Evolutionary conservation across 2,329 filamentous ascomycete genomes (phyloP).

Genomic region (Verticillium nubilum): DNA sequence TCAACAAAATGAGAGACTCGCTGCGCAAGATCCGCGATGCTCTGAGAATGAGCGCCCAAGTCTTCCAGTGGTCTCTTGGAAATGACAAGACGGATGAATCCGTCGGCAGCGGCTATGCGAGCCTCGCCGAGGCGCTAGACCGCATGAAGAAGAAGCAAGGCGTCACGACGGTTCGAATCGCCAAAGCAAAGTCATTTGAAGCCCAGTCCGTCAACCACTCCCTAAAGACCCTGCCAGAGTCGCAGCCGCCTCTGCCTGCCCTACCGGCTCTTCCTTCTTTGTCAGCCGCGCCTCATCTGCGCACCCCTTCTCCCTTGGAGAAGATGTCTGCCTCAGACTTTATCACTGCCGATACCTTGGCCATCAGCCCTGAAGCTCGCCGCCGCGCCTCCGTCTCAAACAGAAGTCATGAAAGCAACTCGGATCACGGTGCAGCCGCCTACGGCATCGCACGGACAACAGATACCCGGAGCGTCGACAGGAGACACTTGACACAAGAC

Average conservation of each 20-base stretch:
- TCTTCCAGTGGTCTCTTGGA: conserved; percentile 62
- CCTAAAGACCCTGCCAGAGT: background rate
- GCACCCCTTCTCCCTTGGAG: conserved; percentile 11
- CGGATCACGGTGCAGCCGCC: conserved; percentile 6
- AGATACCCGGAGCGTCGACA: conserved; percentile 4
- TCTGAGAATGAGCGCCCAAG: conserved; percentile 56
- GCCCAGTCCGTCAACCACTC: conserved; percentile 4
- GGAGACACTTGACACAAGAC: background rate
- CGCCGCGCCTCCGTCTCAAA: conserved; percentile 19
- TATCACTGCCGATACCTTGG: conserved; percentile 10
- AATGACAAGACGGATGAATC: conserved; percentile 52
- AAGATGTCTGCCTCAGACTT: conserved; percentile 10
- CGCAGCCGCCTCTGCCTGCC: background rate
- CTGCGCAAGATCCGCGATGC: conserved; percentile 55
- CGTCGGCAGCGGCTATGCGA: conserved; percentile 62
- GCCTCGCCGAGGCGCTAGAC: conserved; percentile 59
- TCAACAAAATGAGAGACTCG: conserved; percentile 53
- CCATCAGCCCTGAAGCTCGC: conserved; percentile 9
- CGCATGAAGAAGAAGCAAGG: conserved; percentile 30
- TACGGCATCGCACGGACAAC: conserved; percentile 3
- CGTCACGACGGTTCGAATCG: conserved; percentile 16
- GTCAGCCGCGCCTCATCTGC: conserved; percentile 13
- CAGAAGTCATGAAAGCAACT: conserved; percentile 6
- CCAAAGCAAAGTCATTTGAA: conserved; percentile 22
- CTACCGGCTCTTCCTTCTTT: conserved; percentile 6